A percentile compares a stretch with the other conserved stretches of the same genome.
These are phyloP conservation scores for Babesia sp. DNA, from an alignment of 169 alveolate genomes.

Conservation along the genomic window DNA sequence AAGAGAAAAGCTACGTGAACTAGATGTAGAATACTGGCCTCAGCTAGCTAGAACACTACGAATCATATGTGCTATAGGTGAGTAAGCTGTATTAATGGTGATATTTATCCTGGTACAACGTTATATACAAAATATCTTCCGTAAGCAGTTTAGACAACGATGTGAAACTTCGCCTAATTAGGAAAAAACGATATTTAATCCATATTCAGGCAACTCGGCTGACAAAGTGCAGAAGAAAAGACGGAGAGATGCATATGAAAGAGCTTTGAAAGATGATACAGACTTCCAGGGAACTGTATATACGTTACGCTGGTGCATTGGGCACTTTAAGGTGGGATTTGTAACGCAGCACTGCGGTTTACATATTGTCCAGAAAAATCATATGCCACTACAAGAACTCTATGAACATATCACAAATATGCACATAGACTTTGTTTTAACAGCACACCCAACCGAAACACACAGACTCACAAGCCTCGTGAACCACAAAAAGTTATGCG, in stretches of 20 bases:
- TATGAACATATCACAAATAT: slow-evolving; percentile 64
- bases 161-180: too few species aligned
- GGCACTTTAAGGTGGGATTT: slow-evolving; percentile 3
- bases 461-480: slow-evolving; percentile 72
- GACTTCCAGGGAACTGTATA: slow-evolving; percentile 27
- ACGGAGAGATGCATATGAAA: slow-evolving; percentile 23
- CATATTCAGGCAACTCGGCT: slow-evolving; percentile 20
- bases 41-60: slow-evolving; percentile 13
- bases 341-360: too few species aligned
- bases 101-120: background rate
- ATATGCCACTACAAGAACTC: slow-evolving; percentile 61
- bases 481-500: slow-evolving; percentile 71
- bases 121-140: too few species aligned
- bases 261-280: background rate
- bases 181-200: too few species aligned
- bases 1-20: slow-evolving; percentile 6
- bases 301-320: slow-evolving; percentile 17
- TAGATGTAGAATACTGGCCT: slow-evolving; percentile 18
- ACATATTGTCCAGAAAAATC: slow-evolving; percentile 6
- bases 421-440: slow-evolving; percentile 75
- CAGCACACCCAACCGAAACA: slow-evolving; percentile 82
- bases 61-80: slow-evolving; percentile 31
- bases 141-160: too few species aligned
- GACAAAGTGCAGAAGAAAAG: slow-evolving; percentile 38
- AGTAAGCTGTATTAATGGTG: background rate